phyloP scores from a whole-genome alignment of 306 rosid species.

The Castanopsis chinensis region DNA sequence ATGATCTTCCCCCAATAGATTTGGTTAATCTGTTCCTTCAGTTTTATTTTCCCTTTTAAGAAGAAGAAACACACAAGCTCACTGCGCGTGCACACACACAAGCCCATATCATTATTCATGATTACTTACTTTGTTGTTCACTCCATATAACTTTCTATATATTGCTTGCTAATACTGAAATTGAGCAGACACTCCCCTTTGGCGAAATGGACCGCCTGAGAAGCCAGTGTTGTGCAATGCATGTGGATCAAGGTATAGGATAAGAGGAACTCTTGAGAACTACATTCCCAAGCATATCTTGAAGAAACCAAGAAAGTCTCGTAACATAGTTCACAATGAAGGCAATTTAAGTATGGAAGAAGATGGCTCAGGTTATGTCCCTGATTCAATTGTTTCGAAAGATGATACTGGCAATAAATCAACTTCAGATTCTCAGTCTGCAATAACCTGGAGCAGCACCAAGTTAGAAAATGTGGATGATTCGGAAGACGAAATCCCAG shows the following conservation, averaged over 20 bases:
- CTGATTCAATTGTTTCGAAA: neutral
- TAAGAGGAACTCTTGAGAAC: constrained; percentile 4
- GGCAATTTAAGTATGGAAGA: neutral
- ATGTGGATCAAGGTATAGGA: constrained; percentile 15
- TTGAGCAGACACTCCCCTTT: constrained; percentile 14
- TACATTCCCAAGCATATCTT: constrained; percentile 3
- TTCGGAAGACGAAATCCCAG: no score
- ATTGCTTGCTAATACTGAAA: no score
- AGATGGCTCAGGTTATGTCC: neutral
- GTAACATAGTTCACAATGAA: neutral
- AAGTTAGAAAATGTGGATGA: no score
- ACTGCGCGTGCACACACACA: no score
- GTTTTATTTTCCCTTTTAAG: no score
- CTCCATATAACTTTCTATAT: no score
- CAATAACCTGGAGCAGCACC: neutral
- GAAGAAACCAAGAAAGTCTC: neutral
- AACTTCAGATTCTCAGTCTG: neutral
- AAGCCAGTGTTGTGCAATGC: constrained; percentile 24
- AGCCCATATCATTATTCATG: no score
- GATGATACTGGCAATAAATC: neutral
- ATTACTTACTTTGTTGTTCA: no score
- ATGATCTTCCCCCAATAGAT: no score
- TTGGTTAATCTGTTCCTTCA: no score
- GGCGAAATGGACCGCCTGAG: constrained; percentile 21
- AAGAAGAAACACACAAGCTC: no score